Evolutionary conservation across 2,329 filamentous ascomycete genomes (phyloP).

Genomic region (Exophiala viscosa): DNA sequence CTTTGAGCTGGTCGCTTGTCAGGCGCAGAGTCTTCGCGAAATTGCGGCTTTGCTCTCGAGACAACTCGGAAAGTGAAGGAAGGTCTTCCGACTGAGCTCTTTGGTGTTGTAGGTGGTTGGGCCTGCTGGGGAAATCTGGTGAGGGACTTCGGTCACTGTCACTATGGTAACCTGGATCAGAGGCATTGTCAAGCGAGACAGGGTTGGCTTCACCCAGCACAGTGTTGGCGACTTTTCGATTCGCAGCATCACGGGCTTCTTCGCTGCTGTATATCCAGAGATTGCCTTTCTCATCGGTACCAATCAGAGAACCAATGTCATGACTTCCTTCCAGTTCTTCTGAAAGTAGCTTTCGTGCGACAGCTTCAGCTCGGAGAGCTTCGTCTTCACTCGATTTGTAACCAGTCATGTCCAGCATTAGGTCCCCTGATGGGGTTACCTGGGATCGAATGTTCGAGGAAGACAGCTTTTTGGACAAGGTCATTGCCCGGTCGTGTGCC

Average conservation of each 20-base stretch:
- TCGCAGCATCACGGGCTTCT: slow-evolving; percentile 86
- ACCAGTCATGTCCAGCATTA: slow-evolving; percentile 97
- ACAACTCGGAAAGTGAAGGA: slow-evolving; percentile 47
- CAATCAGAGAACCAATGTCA: slow-evolving; percentile 92
- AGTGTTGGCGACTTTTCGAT: slow-evolving; percentile 57
- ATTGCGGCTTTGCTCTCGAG: slow-evolving; percentile 71
- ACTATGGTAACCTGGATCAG: slow-evolving; percentile 92
- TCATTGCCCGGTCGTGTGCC: slow-evolving; percentile 76
- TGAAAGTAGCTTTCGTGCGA: slow-evolving; percentile 85
- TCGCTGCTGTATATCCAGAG: slow-evolving; percentile 99
- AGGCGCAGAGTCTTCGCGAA: slow-evolving; percentile 95
- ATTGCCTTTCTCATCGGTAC: slow-evolving; percentile 91
- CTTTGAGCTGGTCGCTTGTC: slow-evolving; percentile 92
- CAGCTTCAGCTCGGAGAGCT: slow-evolving; percentile 83
- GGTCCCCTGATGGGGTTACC: slow-evolving; percentile 86
- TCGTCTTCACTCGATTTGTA: slow-evolving; percentile 95
- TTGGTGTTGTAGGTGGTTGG: slow-evolving; percentile 42
- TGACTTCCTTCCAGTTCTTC: slow-evolving; percentile 94
- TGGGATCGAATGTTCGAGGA: slow-evolving; percentile 88
- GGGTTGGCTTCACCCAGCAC: slow-evolving; percentile 49
- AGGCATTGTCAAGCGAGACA: slow-evolving; percentile 71
- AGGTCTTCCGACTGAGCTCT: slow-evolving; percentile 63
- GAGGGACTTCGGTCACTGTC: slow-evolving; percentile 65
- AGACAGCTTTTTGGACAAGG: slow-evolving; percentile 80
- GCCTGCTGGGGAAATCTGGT: slow-evolving; percentile 58